Conservation (phyloP, 2,329 filamentous ascomycete species). For the Phyllosticta ampelicida region DNA sequence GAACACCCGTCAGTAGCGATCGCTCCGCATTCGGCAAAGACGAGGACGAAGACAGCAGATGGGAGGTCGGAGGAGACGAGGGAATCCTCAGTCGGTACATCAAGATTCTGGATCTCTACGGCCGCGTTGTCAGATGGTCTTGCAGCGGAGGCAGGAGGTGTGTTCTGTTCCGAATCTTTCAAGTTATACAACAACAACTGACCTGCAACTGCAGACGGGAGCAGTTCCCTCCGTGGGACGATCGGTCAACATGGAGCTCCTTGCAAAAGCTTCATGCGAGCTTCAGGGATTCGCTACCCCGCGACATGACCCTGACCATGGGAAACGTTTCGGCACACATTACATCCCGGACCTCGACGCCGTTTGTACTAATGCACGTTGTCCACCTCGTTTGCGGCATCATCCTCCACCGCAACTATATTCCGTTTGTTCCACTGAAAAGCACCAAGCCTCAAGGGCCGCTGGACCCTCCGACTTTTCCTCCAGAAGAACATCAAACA, state of each 20-base stretch:
- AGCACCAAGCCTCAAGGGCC: slow-evolving; percentile 44
- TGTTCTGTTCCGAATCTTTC: slow-evolving; percentile 13
- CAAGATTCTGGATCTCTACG: slow-evolving; percentile 44
- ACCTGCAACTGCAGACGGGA: slow-evolving; percentile 41
- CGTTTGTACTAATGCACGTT: slow-evolving; percentile 57
- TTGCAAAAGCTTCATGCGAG: slow-evolving; percentile 41
- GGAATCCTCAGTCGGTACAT: slow-evolving; percentile 41
- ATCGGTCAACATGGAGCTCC: slow-evolving; percentile 43
- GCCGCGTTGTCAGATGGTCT: slow-evolving; percentile 47
- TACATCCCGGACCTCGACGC: slow-evolving; percentile 50
- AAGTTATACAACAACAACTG: neutral
- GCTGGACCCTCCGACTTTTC: slow-evolving; percentile 47
- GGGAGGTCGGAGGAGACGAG: slow-evolving; percentile 42
- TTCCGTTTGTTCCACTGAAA: slow-evolving; percentile 53
- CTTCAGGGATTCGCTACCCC: slow-evolving; percentile 46
- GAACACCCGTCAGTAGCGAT: slow-evolving; percentile 8
- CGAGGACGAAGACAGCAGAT: slow-evolving; percentile 33
- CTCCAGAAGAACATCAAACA: slow-evolving; percentile 34
- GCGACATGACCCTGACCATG: slow-evolving; percentile 46
- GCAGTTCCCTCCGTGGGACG: slow-evolving; percentile 50
- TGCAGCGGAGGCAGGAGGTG: slow-evolving; percentile 47
- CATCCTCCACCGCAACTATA: slow-evolving; percentile 57
- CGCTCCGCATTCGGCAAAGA: slow-evolving; percentile 2
- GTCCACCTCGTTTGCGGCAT: slow-evolving; percentile 55
- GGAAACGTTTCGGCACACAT: slow-evolving; percentile 57